A percentile compares a stretch with the other conserved stretches of the same genome.
phyloP scores from a whole-genome alignment of 768 basidiomycete genomes.

The Lentinula edodes region DNA sequence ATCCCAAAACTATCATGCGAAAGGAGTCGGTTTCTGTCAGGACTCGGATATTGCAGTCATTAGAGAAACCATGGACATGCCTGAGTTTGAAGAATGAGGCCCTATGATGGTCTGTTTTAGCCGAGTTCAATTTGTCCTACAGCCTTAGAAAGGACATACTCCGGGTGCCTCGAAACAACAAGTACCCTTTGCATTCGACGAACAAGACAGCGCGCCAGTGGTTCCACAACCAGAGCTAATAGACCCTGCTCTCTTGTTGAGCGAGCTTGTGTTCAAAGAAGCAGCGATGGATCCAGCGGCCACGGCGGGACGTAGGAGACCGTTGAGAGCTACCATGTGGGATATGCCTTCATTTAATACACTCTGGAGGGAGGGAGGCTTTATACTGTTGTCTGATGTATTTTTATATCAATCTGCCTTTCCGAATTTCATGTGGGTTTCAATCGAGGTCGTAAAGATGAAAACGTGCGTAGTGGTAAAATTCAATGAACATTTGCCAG shows the following conservation, averaged over 20 bases:
- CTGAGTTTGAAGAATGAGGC: slow-evolving; percentile 54
- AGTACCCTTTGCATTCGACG: slow-evolving; percentile 33
- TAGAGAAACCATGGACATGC: slow-evolving; percentile 13
- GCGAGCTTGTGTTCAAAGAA: neutral
- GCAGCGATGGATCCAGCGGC: neutral
- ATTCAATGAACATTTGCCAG: neutral
- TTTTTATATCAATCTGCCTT: neutral
- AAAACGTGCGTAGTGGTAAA: neutral
- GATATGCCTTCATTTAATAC: neutral
- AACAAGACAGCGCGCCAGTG: slow-evolving; percentile 46
- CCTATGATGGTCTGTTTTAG: slow-evolving; percentile 29
- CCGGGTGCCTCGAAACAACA: slow-evolving; percentile 69
- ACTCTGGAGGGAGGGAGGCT: neutral
- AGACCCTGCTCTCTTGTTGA: slow-evolving; percentile 7
- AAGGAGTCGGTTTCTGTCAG: neutral
- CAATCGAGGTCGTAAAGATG: neutral
- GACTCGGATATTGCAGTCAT: neutral
- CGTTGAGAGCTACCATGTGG: neutral
- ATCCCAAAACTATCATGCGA: slow-evolving; percentile 59
- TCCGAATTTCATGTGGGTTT: neutral
- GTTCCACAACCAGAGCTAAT: slow-evolving; percentile 49
- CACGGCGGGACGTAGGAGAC: neutral
- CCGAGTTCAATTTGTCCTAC: neutral
- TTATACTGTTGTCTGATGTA: neutral
- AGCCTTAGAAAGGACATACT: slow-evolving; percentile 29